Base-by-base conservation (phyloP, 345 rosid genomes). In the Geranium rotundifolium region DNA sequence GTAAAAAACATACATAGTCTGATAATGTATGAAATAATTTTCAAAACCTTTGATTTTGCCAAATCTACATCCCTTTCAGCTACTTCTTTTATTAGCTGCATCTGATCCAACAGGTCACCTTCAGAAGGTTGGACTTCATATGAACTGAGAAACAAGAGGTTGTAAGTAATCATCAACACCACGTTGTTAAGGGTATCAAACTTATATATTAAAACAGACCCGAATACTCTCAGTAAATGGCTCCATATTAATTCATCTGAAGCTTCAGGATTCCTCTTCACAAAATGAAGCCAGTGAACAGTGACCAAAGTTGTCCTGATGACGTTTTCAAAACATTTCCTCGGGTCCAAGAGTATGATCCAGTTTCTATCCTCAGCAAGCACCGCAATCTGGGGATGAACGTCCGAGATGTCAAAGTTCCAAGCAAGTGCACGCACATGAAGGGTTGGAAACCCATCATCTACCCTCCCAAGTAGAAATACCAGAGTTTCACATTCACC, bases 1-100 rank as follows among this genome's bases (percentile, higher is more conserved):
- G 27, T n/a, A n/a, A n/a, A n/a, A n/a, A n/a, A n/a, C n/a, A n/a
- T n/a, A n/a, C n/a, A n/a, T n/a, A n/a, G n/a, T n/a, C n/a, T n/a
- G n/a, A n/a, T n/a, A n/a, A n/a, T n/a, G 17, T 19, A 18, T n/a
- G 10, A 50, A 19, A 63, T 31, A 49, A 63, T 58, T 58, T 31
- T 62, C 76, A 69, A 46, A 31, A 87, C 95, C 89, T 80, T 69
- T 62, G 80, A 77, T 59, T 77, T 80, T 10, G 64, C 65, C 34
- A 88, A 75, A 61, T 75, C 74, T 41, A 65, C 63, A 67, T 88
- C 89, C 63, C 73, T 76, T 72, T 72, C 64, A 63, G 72, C 72
- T 61, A 84, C 85, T 77, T 77, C 74, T 62, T 54, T 62, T 19
- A 88, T 72, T 61, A 88, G 66, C 63, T 62, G 62, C 63, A 80